Evolutionary conservation across 2,329 filamentous ascomycete species (phyloP).

Genomic region (Penicillium sp.): DNA sequence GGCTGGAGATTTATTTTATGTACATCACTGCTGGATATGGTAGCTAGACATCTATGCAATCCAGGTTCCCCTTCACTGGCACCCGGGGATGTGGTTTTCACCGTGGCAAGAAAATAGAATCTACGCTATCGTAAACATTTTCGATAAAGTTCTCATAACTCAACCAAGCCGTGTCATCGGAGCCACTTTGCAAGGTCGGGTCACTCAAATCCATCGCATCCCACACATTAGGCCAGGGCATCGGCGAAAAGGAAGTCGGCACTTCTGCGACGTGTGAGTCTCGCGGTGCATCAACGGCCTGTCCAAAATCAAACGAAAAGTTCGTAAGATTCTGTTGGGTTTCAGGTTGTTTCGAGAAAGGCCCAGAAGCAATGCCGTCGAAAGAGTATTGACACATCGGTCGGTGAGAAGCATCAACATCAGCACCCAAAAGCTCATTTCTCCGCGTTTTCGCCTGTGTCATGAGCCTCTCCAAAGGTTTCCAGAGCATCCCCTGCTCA

Average conservation of each 20-base stretch:
- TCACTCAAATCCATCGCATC: slow-evolving; percentile 25
- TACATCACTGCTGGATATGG: background rate
- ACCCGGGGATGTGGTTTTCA: background rate
- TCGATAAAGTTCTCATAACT: slow-evolving; percentile 33
- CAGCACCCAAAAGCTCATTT: slow-evolving; percentile 12
- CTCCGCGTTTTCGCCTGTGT: slow-evolving; percentile 22
- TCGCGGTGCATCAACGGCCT: background rate
- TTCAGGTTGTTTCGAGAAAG: background rate
- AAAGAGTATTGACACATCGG: background rate
- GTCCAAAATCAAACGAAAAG: background rate
- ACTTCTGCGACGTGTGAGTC: background rate
- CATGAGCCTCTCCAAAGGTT: slow-evolving; percentile 34
- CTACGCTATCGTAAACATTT: slow-evolving; percentile 27
- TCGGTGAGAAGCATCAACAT: background rate
- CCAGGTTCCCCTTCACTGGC: background rate
- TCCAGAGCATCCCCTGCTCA: slow-evolving; percentile 33
- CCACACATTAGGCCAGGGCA: slow-evolving; percentile 27
- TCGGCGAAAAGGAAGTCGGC: slow-evolving; percentile 2
- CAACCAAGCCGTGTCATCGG: slow-evolving; percentile 26
- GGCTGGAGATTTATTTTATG: background rate
- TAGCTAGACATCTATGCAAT: background rate
- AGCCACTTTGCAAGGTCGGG: slow-evolving; percentile 3
- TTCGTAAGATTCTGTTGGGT: background rate
- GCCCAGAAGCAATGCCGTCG: background rate
- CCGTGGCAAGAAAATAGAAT: slow-evolving; percentile 22